Evolutionary conservation across 176 grass and related monocot genomes (phyloP).

Genomic region (Saccharum spontaneum): DNA sequence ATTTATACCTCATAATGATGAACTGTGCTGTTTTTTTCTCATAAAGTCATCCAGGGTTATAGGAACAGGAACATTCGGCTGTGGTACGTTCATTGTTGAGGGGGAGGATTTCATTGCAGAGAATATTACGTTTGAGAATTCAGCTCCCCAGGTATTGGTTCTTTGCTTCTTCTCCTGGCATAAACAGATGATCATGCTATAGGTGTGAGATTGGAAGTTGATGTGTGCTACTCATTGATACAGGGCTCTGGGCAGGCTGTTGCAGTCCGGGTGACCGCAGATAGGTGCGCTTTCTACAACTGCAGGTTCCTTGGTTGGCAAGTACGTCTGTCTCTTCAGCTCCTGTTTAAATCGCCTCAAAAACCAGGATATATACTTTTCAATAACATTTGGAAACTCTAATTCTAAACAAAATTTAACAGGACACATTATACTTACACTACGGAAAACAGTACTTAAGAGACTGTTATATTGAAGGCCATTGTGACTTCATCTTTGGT

Average conservation of each 20-base stretch:
- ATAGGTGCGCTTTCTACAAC: conserved; percentile 89
- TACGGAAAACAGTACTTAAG: conserved; percentile 93
- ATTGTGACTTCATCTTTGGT: conserved; percentile 96
- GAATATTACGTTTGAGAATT: conserved; percentile 97
- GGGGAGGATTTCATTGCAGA: conserved; percentile 96
- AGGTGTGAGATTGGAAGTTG: conserved; percentile 17
- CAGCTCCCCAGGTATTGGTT: conserved; percentile 71
- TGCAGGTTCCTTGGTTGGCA: conserved; percentile 98
- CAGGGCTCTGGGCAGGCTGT: conserved; percentile 96
- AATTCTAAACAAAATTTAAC: conserved; percentile 18
- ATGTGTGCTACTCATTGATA: conserved; percentile 30
- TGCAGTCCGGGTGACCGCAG: conserved; percentile 80
- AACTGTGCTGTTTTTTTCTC: background rate
- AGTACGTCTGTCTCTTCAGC: conserved; percentile 32
- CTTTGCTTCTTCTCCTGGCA: conserved; percentile 3
- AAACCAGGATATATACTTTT: background rate
- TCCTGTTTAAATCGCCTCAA: conserved; percentile 1
- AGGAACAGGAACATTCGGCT: conserved; percentile 91
- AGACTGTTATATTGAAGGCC: conserved; percentile 96
- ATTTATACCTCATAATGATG: background rate
- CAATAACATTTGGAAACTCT: background rate
- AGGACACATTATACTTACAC: conserved; percentile 98
- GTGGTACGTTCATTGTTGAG: conserved; percentile 76
- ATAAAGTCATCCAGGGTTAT: conserved; percentile 76
- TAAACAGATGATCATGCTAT: conserved; percentile 5